These are phyloP conservation scores for Fusarium guadeloupense DNA, from an alignment of 2,329 filamentous ascomycete species.

Conservation along the genomic window DNA sequence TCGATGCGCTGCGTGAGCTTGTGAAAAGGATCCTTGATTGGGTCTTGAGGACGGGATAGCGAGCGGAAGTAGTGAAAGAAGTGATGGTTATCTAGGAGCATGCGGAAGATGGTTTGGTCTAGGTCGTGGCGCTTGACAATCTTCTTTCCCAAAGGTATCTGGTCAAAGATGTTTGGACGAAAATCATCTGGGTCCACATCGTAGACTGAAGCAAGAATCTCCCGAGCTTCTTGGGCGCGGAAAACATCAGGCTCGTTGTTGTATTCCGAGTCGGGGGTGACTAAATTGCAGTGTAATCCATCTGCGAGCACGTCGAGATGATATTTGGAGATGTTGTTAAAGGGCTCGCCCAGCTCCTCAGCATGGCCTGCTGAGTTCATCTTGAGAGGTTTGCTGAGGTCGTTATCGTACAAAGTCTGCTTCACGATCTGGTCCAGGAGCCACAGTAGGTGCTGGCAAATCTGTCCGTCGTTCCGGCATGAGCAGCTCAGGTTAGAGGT, in stretches of 20 bases:
- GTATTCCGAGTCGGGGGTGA: conserved; percentile 45
- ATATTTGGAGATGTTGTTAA: conserved; percentile 59
- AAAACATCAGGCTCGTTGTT: conserved; percentile 46
- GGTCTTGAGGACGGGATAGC: conserved; percentile 55
- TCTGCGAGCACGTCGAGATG: conserved; percentile 63
- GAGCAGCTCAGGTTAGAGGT: conserved; percentile 58
- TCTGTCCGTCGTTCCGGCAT: conserved; percentile 50
- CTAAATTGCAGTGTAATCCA: conserved; percentile 59
- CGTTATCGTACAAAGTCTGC: conserved; percentile 55
- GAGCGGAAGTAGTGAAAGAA: conserved; percentile 64
- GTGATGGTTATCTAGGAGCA: conserved; percentile 63
- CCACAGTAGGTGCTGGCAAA: conserved; percentile 64
- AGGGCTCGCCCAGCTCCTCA: conserved; percentile 59
- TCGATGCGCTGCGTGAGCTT: conserved; percentile 59
- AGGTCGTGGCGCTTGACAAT: conserved; percentile 57
- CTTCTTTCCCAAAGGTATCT: conserved; percentile 43
- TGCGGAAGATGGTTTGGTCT: conserved; percentile 61
- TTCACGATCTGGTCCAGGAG: conserved; percentile 63
- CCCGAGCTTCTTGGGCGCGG: conserved; percentile 59
- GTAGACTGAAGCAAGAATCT: conserved; percentile 60
- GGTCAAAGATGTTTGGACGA: conserved; percentile 57
- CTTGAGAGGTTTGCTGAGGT: conserved; percentile 50
- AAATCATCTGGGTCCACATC: conserved; percentile 53
- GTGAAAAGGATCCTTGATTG: conserved; percentile 58
- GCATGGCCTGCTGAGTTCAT: conserved; percentile 57